Evolutionary conservation across 2,329 filamentous ascomycete genomes (phyloP).

Genomic region (Diaporthe sp.): DNA sequence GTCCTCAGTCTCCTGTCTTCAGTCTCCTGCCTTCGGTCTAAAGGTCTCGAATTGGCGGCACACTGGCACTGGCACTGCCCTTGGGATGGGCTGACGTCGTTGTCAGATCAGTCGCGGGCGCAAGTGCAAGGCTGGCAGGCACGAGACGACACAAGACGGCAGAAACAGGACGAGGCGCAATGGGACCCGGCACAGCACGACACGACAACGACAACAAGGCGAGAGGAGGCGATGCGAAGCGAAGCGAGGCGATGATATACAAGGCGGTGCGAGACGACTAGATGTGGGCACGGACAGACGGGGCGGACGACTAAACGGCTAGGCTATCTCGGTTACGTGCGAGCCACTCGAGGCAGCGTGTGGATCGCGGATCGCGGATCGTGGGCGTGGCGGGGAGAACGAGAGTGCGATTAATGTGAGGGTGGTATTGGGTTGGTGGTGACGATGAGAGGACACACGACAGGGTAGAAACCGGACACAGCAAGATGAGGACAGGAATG

Average conservation of each 20-base stretch:
- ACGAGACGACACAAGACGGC: neutral
- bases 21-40: neutral
- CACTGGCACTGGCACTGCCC: neutral
- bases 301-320: neutral
- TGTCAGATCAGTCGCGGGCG: neutral
- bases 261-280: slow-evolving; percentile 8
- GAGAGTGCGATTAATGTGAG: neutral
- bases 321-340: slow-evolving; percentile 20
- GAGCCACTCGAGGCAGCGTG: slow-evolving; percentile 1
- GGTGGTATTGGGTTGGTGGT: neutral
- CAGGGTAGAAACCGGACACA: neutral
- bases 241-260: neutral
- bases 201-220: neutral
- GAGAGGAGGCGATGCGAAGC: neutral
- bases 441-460: neutral
- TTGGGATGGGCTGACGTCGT: neutral
- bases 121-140: neutral
- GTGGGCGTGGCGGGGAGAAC: neutral
- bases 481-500: neutral
- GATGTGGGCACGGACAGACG: slow-evolving; percentile 9
- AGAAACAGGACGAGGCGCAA: neutral
- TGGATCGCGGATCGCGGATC: neutral
- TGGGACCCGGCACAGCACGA: neutral
- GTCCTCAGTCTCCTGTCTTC: neutral
- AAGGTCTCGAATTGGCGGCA: neutral